A percentile compares a stretch with the other conserved stretches of the same genome.
phyloP scores from a whole-genome alignment of 2,329 filamentous ascomycete species.

The Aureobasidium vineae region DNA sequence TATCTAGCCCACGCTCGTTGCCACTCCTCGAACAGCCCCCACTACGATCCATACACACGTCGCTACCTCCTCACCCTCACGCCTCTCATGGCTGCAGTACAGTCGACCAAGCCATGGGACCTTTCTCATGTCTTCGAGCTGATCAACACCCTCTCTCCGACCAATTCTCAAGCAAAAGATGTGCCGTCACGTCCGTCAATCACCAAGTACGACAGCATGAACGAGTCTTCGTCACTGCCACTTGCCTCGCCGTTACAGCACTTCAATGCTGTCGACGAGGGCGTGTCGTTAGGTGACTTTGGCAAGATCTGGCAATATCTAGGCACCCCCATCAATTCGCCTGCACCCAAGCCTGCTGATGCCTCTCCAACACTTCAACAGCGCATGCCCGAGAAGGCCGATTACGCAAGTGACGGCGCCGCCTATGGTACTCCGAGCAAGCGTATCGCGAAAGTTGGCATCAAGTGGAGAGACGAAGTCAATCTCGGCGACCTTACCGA shows the following conservation, averaged over 20 bases:
- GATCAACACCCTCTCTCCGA: constrained; percentile 36
- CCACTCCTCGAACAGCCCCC: constrained; percentile 5
- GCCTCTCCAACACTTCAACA: constrained; percentile 30
- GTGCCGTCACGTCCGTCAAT: constrained; percentile 18
- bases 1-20: constrained; percentile 6
- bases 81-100: constrained; percentile 35
- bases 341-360: constrained; percentile 19
- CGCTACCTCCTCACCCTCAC: background rate
- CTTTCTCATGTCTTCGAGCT: constrained; percentile 48
- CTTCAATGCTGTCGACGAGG: constrained; percentile 25
- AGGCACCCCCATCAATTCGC: constrained; percentile 36
- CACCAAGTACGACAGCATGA: constrained; percentile 12
- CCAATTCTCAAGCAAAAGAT: constrained; percentile 12
- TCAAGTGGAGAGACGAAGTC: constrained; percentile 33
- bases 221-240: constrained; percentile 15
- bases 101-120: constrained; percentile 46
- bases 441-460: constrained; percentile 29
- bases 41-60: background rate
- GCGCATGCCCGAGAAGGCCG: constrained; percentile 33
- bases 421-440: constrained; percentile 32
- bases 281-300: constrained; percentile 46
- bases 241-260: constrained; percentile 12
- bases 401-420: constrained; percentile 49
- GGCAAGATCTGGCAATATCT: constrained; percentile 48
- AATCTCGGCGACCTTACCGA: constrained; percentile 30